phyloP scores from a whole-genome alignment of 805 yeast species.

The Tetrapisispora phaffii region DNA sequence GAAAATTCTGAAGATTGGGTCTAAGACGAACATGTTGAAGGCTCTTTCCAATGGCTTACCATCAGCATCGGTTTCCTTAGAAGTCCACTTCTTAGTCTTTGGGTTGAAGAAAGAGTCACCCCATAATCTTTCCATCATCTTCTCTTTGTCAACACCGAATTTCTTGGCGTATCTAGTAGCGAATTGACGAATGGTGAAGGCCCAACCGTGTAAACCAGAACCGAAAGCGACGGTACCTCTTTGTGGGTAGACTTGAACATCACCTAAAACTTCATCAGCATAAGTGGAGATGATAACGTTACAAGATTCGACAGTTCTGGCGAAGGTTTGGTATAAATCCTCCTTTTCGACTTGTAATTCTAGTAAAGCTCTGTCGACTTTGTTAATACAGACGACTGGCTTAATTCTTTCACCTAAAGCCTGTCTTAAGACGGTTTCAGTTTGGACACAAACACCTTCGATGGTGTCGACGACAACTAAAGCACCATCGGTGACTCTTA shows the following conservation, averaged over 20 bases:
- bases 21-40: slow-evolving; percentile 96
- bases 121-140: slow-evolving; percentile 99
- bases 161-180: slow-evolving; percentile 99
- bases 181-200: slow-evolving; percentile 97
- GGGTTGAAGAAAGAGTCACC: slow-evolving; percentile 99
- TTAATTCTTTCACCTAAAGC: slow-evolving; percentile 97
- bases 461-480: slow-evolving; percentile 97
- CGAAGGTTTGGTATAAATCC: slow-evolving; percentile 93
- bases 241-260: slow-evolving; percentile 96
- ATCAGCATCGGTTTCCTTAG: slow-evolving; percentile 87
- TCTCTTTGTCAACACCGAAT: slow-evolving; percentile 94
- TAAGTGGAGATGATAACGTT: slow-evolving; percentile 96
- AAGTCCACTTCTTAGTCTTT: slow-evolving; percentile 98
- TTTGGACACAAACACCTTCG: slow-evolving; percentile 99
- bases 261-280: slow-evolving; percentile 83
- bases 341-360: slow-evolving; percentile 98
- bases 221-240: slow-evolving; percentile 98
- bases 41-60: slow-evolving; percentile 96
- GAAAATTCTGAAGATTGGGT: slow-evolving; percentile 96
- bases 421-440: slow-evolving; percentile 98
- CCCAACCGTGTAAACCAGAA: slow-evolving; percentile 99
- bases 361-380: slow-evolving; percentile 97
- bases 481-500: slow-evolving; percentile 99
- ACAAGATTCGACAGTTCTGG: slow-evolving; percentile 98
- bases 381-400: slow-evolving; percentile 97